These are phyloP conservation scores for Infundibulicybe gibba DNA, from an alignment of 768 basidiomycete species.

Conservation along the genomic window DNA sequence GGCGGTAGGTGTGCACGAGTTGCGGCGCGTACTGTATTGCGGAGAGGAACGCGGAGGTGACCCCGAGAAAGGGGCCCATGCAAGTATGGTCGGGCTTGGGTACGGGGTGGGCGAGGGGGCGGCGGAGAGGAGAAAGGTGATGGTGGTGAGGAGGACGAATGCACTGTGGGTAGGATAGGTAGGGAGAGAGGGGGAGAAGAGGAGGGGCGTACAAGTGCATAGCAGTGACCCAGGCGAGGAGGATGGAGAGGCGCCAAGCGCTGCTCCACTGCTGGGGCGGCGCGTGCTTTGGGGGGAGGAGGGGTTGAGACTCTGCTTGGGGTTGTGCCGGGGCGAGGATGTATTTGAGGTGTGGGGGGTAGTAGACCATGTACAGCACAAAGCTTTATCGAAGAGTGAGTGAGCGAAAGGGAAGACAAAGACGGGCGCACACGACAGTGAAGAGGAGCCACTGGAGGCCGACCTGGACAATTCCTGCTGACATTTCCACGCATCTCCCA, in stretches of 20 bases:
- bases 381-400: conserved; percentile 48
- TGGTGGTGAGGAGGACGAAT: conserved; percentile 56
- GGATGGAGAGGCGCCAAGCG: conserved; percentile 77
- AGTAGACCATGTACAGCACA: conserved; percentile 89
- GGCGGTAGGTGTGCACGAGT: conserved; percentile 70
- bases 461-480: conserved; percentile 83
- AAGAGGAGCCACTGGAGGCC: conserved; percentile 83
- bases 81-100: conserved; percentile 28
- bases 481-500: conserved; percentile 72
- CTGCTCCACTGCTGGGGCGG: conserved; percentile 52
- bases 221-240: conserved; percentile 66
- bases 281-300: conserved; percentile 33
- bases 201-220: conserved; percentile 66
- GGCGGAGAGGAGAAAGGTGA: conserved; percentile 51
- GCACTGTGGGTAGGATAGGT: conserved; percentile 29
- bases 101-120: conserved; percentile 35
- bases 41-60: conserved; percentile 75
- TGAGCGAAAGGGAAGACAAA: background rate
- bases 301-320: conserved; percentile 36
- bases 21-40: conserved; percentile 89
- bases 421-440: conserved; percentile 64
- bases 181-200: conserved; percentile 2
- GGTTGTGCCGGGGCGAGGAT: conserved; percentile 10
- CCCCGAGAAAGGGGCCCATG: conserved; percentile 86
- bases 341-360: conserved; percentile 82